phyloP scores from a whole-genome alignment of 257 asterid species.

The Eucommia ulmoides region DNA sequence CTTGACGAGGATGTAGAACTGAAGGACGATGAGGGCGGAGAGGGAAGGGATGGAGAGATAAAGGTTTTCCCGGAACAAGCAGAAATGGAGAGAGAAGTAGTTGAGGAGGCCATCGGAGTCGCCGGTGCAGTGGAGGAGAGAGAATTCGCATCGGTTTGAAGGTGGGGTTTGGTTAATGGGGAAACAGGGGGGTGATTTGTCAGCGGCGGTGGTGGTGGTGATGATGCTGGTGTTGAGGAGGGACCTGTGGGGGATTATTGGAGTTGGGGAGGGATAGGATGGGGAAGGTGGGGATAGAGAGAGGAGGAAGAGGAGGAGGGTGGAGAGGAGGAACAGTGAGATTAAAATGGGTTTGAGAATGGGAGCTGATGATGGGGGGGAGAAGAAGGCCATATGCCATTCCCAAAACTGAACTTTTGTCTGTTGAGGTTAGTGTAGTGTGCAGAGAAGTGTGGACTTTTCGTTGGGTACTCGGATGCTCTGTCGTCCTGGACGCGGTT shows the following conservation, averaged over 20 bases:
- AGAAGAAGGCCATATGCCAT: constrained; percentile 87
- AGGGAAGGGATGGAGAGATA: constrained; percentile 57
- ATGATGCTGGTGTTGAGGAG: constrained; percentile 18
- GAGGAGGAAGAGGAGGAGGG: constrained; percentile 40
- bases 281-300: constrained; percentile 16
- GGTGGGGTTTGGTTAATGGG: constrained; percentile 15
- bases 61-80: constrained; percentile 38
- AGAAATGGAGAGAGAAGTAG: constrained; percentile 49
- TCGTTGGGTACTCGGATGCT: too few relatives aligned
- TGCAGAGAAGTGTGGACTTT: too few relatives aligned
- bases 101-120: constrained; percentile 48
- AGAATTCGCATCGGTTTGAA: neutral
- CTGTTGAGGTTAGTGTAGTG: too few relatives aligned
- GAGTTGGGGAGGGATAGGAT: constrained; percentile 4
- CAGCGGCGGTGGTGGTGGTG: constrained; percentile 5
- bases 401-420: constrained; percentile 8
- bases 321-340: constrained; percentile 26
- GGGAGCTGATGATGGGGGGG: constrained; percentile 9
- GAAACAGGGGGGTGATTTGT: constrained; percentile 21
- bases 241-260: constrained; percentile 17
- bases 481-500: too few relatives aligned
- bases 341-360: constrained; percentile 21
- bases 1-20: constrained; percentile 75
- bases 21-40: constrained; percentile 37
- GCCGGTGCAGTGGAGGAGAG: neutral